Base-by-base conservation (phyloP, 495 filamentous ascomycete species). In the Trichoderma gamsii region DNA sequence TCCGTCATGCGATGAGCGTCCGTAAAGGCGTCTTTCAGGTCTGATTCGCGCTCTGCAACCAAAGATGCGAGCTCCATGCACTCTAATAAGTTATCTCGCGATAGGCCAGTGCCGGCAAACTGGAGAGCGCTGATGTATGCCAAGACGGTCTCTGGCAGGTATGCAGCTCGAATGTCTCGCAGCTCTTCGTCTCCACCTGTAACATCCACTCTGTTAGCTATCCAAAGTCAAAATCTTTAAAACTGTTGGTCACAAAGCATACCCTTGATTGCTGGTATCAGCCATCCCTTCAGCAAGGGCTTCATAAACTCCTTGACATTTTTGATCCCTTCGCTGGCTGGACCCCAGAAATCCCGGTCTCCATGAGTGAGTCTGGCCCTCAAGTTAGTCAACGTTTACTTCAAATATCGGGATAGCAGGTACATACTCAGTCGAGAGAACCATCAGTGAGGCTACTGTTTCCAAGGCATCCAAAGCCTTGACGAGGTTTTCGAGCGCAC, bases 91-190 rank as follows among this genome's bases (percentile, higher is more conserved):
- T 82, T 80, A 65, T 89, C 89, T 29, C 87, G 86, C 51, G 79
- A 86, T 8, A 92, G 77, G 49, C 82, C 79, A 32, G 83, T 83
- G 4, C 89, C 89, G 15, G 86, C 86, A 73, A 86, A 88, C 73
- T 93, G 87, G 63, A 96, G 77, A 23, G 88, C 85, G 71, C 82
- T 88, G 76, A 89, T 85, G 75, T 92, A 96, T n/a, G 89, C 89
- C 49, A 97, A 82, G 66, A 96, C 77, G 12, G 90, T 80, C 78
- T 95, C 91, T 25, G 93, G 93, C 41, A 97, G 79, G 76, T 93
- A 96, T 5, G 85, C 84, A 32, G 83, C 82, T 68, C 90, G 87
- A 67, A 97, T 86, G 23, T 83, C 73, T 5, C 69, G 66, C 68
- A 83, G 81, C 41, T 82, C 82, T 21, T 72, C 71, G 64, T 83